phyloP scores from a whole-genome alignment of 2,329 filamentous ascomycete genomes.

The Colletotrichum caudatum region DNA sequence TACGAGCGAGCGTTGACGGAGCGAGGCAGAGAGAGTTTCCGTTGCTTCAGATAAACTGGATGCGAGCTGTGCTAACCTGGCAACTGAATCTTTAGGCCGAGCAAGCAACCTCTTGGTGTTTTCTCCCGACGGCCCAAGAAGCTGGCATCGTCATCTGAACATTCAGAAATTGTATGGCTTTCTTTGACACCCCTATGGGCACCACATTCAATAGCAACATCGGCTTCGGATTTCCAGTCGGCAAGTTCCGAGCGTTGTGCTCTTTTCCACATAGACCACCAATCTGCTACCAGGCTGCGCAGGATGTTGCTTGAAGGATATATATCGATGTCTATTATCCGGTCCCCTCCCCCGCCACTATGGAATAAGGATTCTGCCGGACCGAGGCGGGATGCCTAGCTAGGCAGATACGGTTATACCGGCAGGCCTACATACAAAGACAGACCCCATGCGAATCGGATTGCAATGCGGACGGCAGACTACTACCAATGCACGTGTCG shows the following conservation, averaged over 20 bases:
- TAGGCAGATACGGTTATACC: background rate
- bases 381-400: background rate
- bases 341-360: background rate
- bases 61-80: background rate
- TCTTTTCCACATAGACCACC: background rate
- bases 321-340: too few relatives aligned
- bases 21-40: background rate
- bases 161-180: background rate
- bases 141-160: background rate
- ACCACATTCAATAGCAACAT: background rate
- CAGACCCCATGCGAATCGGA: background rate
- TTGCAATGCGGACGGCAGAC: slow-evolving; percentile 5
- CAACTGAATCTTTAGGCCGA: background rate
- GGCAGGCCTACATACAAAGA: background rate
- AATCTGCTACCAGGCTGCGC: background rate
- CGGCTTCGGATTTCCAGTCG: background rate
- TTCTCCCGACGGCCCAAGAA: background rate
- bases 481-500: slow-evolving; percentile 3
- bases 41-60: too few relatives aligned
- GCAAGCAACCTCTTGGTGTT: background rate
- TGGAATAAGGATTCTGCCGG: background rate
- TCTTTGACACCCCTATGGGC: background rate
- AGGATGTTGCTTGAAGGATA: background rate
- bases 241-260: background rate
- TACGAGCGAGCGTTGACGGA: background rate